Conservation (phyloP, 2,329 filamentous ascomycete species). For the Colletotrichum australisinense region DNA sequence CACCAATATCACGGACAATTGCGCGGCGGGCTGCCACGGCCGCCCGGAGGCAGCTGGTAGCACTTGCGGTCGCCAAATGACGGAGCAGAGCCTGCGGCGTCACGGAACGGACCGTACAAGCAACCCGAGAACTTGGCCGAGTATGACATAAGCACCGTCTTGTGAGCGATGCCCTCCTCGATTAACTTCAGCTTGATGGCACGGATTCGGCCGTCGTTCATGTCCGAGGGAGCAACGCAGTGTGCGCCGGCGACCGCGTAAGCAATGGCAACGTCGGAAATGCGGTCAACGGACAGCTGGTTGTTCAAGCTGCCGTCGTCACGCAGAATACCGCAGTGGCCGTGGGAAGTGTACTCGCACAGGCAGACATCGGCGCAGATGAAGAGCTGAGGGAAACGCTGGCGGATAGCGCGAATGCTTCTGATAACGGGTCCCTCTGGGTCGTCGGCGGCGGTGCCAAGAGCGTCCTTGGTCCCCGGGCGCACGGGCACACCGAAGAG, state of each 20-base stretch:
- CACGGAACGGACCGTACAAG: slow-evolving; percentile 95
- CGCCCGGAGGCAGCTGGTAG: slow-evolving; percentile 95
- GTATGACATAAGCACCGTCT: slow-evolving; percentile 95
- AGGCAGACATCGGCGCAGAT: slow-evolving; percentile 94
- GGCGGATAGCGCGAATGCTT: slow-evolving; percentile 84
- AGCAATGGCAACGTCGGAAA: slow-evolving; percentile 96
- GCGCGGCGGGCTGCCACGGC: slow-evolving; percentile 89
- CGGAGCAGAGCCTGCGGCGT: slow-evolving; percentile 90
- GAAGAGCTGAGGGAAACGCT: slow-evolving; percentile 89
- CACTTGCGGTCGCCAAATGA: slow-evolving; percentile 95
- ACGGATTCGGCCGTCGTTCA: slow-evolving; percentile 98
- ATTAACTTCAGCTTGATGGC: slow-evolving; percentile 99
- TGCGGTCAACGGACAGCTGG: slow-evolving; percentile 89
- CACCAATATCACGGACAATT: slow-evolving; percentile 88
- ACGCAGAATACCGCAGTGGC: slow-evolving; percentile 94
- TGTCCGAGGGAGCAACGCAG: slow-evolving; percentile 96
- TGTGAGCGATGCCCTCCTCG: slow-evolving; percentile 91
- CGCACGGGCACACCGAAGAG: slow-evolving; percentile 93
- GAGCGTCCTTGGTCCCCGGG: slow-evolving; percentile 85
- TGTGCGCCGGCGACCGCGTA: slow-evolving; percentile 97
- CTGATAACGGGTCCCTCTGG: slow-evolving; percentile 92
- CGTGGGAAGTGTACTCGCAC: slow-evolving; percentile 98
- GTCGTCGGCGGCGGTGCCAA: slow-evolving; percentile 93
- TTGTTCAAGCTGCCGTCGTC: slow-evolving; percentile 96
- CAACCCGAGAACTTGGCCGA: slow-evolving; percentile 98